Percentiles rank a stretch among this genome's conserved stretches.
These are phyloP conservation scores for Hymenoscyphus fructigenus DNA, from an alignment of 2,329 filamentous ascomycete genomes.

Conservation along the genomic window DNA sequence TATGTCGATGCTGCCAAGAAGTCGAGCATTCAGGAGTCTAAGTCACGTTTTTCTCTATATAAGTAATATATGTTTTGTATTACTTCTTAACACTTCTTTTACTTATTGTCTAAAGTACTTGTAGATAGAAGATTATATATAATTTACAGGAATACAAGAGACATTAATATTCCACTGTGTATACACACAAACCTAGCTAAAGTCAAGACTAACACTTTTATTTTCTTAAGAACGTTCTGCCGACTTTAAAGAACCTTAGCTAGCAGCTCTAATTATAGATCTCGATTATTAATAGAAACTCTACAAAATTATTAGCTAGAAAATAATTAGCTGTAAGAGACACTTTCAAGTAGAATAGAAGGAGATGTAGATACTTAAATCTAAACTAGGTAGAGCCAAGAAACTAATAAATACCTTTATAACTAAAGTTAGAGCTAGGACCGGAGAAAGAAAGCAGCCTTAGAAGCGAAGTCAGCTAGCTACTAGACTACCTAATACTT, in stretches of 20 bases:
- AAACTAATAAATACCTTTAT: constrained; percentile 10
- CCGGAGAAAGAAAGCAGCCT: background rate
- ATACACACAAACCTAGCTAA: too few species aligned
- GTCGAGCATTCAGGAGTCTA: too few species aligned
- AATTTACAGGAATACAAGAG: too few species aligned
- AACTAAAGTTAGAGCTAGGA: constrained; percentile 1
- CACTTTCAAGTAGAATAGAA: constrained; percentile 14
- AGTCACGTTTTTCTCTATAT: too few species aligned
- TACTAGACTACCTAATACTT: background rate
- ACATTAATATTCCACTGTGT: too few species aligned
- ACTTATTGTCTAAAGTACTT: too few species aligned
- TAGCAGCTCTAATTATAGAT: constrained; percentile 1
- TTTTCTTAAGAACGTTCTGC: background rate
- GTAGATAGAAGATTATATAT: too few species aligned
- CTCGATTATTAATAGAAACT: constrained; percentile 12
- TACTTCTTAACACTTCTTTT: too few species aligned
- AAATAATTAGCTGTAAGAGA: constrained; percentile 9
- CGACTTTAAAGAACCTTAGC: background rate
- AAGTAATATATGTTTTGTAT: too few species aligned
- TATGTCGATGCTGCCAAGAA: too few species aligned
- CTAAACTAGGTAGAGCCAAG: constrained; percentile 11
- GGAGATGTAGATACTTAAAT: constrained; percentile 14
- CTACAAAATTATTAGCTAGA: constrained; percentile 11
- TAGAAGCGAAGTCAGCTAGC: background rate
- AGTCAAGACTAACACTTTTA: too few species aligned